Evolutionary conservation across 2,329 filamentous ascomycete genomes (phyloP).

Genomic region (Hymenoscyphus occultus): DNA sequence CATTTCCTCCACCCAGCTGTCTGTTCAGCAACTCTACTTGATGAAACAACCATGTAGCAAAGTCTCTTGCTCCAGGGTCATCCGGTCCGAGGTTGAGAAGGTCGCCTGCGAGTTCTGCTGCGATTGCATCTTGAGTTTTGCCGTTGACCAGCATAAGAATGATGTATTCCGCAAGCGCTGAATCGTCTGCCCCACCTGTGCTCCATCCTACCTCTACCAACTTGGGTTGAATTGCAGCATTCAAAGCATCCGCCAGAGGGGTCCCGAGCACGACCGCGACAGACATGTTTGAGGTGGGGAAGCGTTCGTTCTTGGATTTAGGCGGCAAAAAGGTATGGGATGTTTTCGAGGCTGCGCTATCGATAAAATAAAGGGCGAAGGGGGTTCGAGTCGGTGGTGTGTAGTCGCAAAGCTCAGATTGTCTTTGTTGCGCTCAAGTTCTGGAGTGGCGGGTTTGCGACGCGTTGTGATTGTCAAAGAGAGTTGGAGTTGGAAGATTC

Average conservation of each 20-base stretch:
- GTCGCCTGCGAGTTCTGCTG: conserved; percentile 81
- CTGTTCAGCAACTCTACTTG: conserved; percentile 69
- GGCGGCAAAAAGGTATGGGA: conserved; percentile 14
- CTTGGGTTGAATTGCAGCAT: conserved; percentile 81
- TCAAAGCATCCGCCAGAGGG: conserved; percentile 80
- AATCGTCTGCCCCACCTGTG: conserved; percentile 69
- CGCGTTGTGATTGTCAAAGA: conserved; percentile 9
- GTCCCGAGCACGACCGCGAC: conserved; percentile 74
- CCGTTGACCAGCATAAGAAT: conserved; percentile 96
- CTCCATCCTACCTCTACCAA: conserved; percentile 92
- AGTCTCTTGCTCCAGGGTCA: conserved; percentile 77
- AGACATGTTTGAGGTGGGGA: conserved; percentile 57
- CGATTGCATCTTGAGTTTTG: conserved; percentile 87
- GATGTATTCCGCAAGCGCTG: conserved; percentile 90
- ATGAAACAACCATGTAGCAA: conserved; percentile 90
- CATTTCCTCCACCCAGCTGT: conserved; percentile 53
- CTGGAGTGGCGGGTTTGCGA: conserved; percentile 3
- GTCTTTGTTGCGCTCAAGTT: conserved; percentile 10
- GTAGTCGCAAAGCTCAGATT: conserved; percentile 1
- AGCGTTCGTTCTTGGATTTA: conserved; percentile 14
- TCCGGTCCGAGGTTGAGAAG: conserved; percentile 79
- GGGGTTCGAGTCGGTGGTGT: conserved; percentile 7
- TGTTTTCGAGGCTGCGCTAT: conserved; percentile 14
- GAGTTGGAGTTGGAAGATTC: conserved; percentile 4
- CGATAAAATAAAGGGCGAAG: not conserved